These are phyloP conservation scores for Lentinula sp. DNA, from an alignment of 768 basidiomycete genomes.

Conservation along the genomic window DNA sequence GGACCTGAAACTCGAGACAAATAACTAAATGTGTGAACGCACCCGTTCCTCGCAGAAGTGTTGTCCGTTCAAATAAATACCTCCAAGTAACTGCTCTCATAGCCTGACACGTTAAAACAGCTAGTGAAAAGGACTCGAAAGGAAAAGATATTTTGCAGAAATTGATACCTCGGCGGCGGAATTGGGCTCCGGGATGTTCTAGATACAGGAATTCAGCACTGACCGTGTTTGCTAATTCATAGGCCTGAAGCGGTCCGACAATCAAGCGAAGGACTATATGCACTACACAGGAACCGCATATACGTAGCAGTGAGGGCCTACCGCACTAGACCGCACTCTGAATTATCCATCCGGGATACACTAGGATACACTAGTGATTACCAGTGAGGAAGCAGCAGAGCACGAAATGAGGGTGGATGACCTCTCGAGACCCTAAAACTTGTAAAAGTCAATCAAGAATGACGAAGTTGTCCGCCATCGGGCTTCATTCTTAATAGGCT, in stretches of 20 bases:
- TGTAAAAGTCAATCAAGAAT: constrained; percentile 1
- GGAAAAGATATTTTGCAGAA: no score
- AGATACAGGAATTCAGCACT: not conserved
- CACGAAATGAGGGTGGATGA: no score
- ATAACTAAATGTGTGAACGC: not conserved
- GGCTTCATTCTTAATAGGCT: not conserved
- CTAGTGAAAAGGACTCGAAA: no score
- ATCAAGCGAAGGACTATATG: no score
- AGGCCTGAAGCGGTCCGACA: not conserved
- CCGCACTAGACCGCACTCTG: no score
- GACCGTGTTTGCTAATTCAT: not conserved
- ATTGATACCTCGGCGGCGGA: not conserved
- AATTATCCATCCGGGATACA: no score
- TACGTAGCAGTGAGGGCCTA: no score
- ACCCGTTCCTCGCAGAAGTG: not conserved
- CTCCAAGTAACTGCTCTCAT: no score
- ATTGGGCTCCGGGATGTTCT: not conserved
- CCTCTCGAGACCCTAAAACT: not conserved
- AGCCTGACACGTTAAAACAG: no score
- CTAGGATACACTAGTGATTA: no score
- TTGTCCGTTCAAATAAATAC: not conserved
- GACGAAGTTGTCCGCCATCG: not conserved
- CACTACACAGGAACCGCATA: no score
- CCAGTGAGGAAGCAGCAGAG: no score
- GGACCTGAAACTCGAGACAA: not conserved